Evolutionary conservation across 2,329 filamentous ascomycete species (phyloP).

Genomic region (Apiospora malaysiana): DNA sequence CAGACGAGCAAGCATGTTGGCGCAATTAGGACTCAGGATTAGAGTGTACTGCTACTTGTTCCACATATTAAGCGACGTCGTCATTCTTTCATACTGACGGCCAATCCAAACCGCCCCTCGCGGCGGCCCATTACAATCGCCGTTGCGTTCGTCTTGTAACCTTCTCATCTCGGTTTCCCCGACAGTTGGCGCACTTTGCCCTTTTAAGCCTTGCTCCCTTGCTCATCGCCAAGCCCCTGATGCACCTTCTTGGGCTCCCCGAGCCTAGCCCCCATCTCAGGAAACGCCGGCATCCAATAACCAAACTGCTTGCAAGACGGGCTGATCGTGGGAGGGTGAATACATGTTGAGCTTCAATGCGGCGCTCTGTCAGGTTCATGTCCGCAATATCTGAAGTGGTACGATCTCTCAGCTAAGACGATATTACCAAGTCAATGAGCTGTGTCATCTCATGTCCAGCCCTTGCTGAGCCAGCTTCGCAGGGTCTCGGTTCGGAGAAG

Average conservation of each 20-base stretch:
- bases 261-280: background rate
- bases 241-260: background rate
- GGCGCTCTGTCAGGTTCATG: background rate
- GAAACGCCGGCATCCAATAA: background rate
- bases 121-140: background rate
- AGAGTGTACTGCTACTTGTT: background rate
- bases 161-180: background rate
- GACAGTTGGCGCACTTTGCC: background rate
- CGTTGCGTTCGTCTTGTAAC: background rate
- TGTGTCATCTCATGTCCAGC: background rate
- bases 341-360: background rate
- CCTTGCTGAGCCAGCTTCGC: background rate
- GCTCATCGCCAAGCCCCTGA: background rate
- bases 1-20: background rate
- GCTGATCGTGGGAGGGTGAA: background rate
- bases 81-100: background rate
- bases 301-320: background rate
- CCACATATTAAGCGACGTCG: background rate
- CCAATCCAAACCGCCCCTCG: background rate
- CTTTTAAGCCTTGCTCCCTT: background rate
- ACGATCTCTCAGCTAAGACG: background rate
- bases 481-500: constrained; percentile 1
- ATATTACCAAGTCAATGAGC: background rate
- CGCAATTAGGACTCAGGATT: background rate
- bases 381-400: background rate